Evolutionary conservation across 1,284 basidiomycete species (phyloP), one percentile per base, ranked within the genome.

Genomic region (Papiliotrema fonsecae): DNA sequence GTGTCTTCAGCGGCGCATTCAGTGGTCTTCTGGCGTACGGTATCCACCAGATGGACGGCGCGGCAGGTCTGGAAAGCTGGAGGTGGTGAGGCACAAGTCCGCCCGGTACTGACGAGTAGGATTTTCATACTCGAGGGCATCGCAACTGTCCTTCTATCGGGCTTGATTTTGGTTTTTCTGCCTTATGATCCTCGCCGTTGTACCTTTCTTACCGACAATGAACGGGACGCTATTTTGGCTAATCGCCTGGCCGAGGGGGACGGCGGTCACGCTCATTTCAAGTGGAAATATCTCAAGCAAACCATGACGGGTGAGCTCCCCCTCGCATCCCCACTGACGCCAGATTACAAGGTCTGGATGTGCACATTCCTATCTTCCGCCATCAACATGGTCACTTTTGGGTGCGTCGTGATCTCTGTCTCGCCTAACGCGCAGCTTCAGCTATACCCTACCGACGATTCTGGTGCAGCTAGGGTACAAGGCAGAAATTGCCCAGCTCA

Each of bases 61-160:
- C 22, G 10, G n/a, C n/a, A 13, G 75, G 76, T 3, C 54, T 77
- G 34, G 60, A 67, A 1, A 75, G 75, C 2, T 79, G 78, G 78
- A 69, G 75, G 1, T 79, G 76, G 77, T 49, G 55, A 37, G 54
- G 52, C 41, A 42, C 47, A 54, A 36, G 35, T 45, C 14, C 6
- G 34, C 6, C 34, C 34, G 16, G 30, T 6, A 35, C 34, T 35
- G 34, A 35, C 34, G 14, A 5, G 21, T 16, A 37, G 21, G 47
- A 21, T 39, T 6, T 46, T 47, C 42, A 28, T 44, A 16, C 30
- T 44, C 25, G 42, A 50, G 28, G 57, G 57, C 14, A 38, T 58
- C 13, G 51, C 53, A 3, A 60, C 61, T 2, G 54, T 59, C 19
- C 27, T 52, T 1, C 50, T 62, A 16, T 48, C 54, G 9, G 22